Evolutionary conservation across 345 rosid genomes (phyloP), one percentile per base, ranked within the genome.

Genomic region (Schrenkiella parvula): DNA sequence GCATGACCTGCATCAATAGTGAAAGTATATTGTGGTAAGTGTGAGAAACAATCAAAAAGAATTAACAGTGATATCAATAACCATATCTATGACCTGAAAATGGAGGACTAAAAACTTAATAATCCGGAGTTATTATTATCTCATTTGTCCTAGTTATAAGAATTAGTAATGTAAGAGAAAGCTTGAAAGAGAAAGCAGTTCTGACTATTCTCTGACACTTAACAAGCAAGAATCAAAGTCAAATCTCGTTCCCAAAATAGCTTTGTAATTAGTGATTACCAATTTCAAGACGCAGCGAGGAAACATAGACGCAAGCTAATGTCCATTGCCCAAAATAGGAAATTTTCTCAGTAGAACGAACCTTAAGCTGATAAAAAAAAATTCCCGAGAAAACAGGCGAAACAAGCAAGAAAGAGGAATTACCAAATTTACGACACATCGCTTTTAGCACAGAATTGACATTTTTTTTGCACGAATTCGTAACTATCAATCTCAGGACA

Each of bases 1-100:
- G 74, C 97, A 82, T 87, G 97, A 85, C 75, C 97, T 91, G 90
- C 72, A 80, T 43, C 59, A 21, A 63, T 37, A 54, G 3, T 26
- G 34, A 53, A 32, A 44, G 28, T 29, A 62, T 6, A 29, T 21
- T 57, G 21, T 42, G 55, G 4, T 5, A 26, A 37, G 41, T 19
- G 66, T 66, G 78, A 74, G 54, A 57, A 65, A 57, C 26, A 74
- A 9, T 29, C 1, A 58, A 48, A 2, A n/a, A 22, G 0, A 26
- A 29, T 17, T 35, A 70, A 29, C 3, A 15, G 14, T 28, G 52
- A 28, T 38, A 12, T 67, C 51, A 41, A 39, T 21, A 18, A 53
- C 9, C 13, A 19, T 68, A 43, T 55, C 10, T 19, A 47, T 28
- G 8, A 34, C 26, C 35, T n/a, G 5, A n/a, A 43, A 21, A 55